phyloP scores from a whole-genome alignment of 1,284 basidiomycete species.

The Sporisorium scitamineum region DNA sequence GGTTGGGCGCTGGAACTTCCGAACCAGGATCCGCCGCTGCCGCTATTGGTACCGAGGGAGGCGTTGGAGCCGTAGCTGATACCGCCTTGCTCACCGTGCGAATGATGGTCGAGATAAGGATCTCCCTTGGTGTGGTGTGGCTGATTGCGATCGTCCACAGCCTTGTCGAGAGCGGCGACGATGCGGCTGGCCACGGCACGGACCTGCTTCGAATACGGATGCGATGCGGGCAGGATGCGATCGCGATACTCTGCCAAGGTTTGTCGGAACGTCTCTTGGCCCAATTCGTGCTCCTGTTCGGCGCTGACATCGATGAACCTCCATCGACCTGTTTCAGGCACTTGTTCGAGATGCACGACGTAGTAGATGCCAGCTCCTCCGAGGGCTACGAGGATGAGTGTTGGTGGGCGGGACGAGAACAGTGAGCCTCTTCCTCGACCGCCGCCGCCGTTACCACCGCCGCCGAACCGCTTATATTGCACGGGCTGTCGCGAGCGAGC shows the following conservation, averaged over 20 bases:
- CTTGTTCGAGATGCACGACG: slow-evolving; percentile 62
- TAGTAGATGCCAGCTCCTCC: slow-evolving; percentile 62
- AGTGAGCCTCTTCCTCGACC: slow-evolving; percentile 10
- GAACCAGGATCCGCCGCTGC: slow-evolving; percentile 13
- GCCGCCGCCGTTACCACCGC: slow-evolving; percentile 13
- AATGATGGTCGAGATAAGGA: slow-evolving; percentile 30
- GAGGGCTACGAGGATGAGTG: slow-evolving; percentile 44
- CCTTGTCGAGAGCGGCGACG: slow-evolving; percentile 76
- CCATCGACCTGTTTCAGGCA: slow-evolving; percentile 65
- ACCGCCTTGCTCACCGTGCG: slow-evolving; percentile 44
- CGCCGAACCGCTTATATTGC: slow-evolving; percentile 42
- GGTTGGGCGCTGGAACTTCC: slow-evolving; percentile 3
- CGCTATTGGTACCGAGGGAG: neutral
- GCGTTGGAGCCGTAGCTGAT: slow-evolving; percentile 37
- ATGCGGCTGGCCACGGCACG: slow-evolving; percentile 78
- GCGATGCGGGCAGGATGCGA: slow-evolving; percentile 77
- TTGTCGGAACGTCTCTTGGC: slow-evolving; percentile 73
- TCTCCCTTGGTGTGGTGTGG: slow-evolving; percentile 43
- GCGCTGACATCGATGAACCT: slow-evolving; percentile 64
- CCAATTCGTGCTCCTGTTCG: slow-evolving; percentile 66
- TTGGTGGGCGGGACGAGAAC: slow-evolving; percentile 34
- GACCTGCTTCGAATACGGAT: slow-evolving; percentile 76
- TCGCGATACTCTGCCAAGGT: slow-evolving; percentile 75
- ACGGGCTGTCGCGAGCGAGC: slow-evolving; percentile 12
- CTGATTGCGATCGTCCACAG: slow-evolving; percentile 69